Percentiles rank a stretch among this genome's conserved stretches.
These are phyloP conservation scores for Rhododendron ferrugineum DNA, from an alignment of 148 eudicot genomes.

Conservation along the genomic window DNA sequence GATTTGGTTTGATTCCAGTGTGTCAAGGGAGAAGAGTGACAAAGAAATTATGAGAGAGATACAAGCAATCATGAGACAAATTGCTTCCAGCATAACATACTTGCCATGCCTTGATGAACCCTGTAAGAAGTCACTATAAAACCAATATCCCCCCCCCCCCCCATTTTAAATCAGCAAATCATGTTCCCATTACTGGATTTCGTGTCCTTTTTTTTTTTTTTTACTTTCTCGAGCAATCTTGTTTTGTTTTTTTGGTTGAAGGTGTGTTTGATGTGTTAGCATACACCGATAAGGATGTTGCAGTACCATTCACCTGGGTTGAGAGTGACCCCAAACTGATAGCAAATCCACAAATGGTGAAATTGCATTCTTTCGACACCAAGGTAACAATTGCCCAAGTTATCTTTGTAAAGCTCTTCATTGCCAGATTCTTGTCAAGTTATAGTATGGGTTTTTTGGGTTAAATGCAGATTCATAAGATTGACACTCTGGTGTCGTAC, in stretches of 20 bases:
- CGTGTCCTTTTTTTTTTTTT: neutral
- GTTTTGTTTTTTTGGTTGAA: slow-evolving; percentile 14
- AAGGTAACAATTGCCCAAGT: slow-evolving; percentile 42
- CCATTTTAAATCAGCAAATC: neutral
- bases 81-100: slow-evolving; percentile 92
- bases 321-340: slow-evolving; percentile 97
- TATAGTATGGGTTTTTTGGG: neutral
- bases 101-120: slow-evolving; percentile 97
- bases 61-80: slow-evolving; percentile 98
- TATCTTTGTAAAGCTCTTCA: neutral
- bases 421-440: neutral
- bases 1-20: slow-evolving; percentile 37
- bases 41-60: slow-evolving; percentile 99
- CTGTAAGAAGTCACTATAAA: slow-evolving; percentile 38
- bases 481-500: slow-evolving; percentile 85
- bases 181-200: neutral
- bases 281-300: slow-evolving; percentile 80
- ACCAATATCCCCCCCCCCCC: neutral
- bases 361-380: slow-evolving; percentile 87
- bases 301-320: slow-evolving; percentile 84
- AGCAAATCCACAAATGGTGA: slow-evolving; percentile 91
- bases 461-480: slow-evolving; percentile 85
- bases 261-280: slow-evolving; percentile 95
- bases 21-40: slow-evolving; percentile 92
- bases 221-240: neutral